Conservation (phyloP, 495 filamentous ascomycete species). For the Penicillium diatomitis region DNA sequence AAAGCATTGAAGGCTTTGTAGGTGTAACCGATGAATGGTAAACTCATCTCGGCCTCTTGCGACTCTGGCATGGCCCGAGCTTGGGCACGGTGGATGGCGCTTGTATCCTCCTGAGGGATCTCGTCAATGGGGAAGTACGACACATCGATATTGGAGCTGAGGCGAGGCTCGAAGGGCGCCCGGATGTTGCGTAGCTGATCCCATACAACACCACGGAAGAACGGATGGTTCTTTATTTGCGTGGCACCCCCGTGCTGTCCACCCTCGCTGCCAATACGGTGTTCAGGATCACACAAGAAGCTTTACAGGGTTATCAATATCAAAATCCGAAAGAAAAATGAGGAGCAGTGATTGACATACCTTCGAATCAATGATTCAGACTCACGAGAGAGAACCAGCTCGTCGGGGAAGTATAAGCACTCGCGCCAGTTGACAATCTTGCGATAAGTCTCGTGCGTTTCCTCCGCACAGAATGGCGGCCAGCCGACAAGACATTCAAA, state of each 20-base stretch:
- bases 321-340: neutral
- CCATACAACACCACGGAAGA: constrained; percentile 95
- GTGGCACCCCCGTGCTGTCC: constrained; percentile 70
- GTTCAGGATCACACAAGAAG: constrained; percentile 83
- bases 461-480: constrained; percentile 98
- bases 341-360: constrained; percentile 33
- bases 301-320: constrained; percentile 34
- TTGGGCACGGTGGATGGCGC: constrained; percentile 57
- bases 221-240: constrained; percentile 87
- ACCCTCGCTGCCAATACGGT: constrained; percentile 58
- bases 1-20: constrained; percentile 96
- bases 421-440: constrained; percentile 99
- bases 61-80: constrained; percentile 52
- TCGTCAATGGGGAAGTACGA: constrained; percentile 98
- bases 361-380: constrained; percentile 82
- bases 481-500: constrained; percentile 98
- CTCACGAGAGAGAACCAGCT: constrained; percentile 76
- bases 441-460: constrained; percentile 92
- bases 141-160: constrained; percentile 89
- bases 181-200: constrained; percentile 83
- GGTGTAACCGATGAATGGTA: constrained; percentile 97
- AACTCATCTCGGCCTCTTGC: constrained; percentile 72
- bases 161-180: constrained; percentile 88
- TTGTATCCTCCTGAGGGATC: constrained; percentile 86
- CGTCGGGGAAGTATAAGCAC: constrained; percentile 92